phyloP scores from a whole-genome alignment of 2,329 filamentous ascomycete species.

The Curvularia sp. region DNA sequence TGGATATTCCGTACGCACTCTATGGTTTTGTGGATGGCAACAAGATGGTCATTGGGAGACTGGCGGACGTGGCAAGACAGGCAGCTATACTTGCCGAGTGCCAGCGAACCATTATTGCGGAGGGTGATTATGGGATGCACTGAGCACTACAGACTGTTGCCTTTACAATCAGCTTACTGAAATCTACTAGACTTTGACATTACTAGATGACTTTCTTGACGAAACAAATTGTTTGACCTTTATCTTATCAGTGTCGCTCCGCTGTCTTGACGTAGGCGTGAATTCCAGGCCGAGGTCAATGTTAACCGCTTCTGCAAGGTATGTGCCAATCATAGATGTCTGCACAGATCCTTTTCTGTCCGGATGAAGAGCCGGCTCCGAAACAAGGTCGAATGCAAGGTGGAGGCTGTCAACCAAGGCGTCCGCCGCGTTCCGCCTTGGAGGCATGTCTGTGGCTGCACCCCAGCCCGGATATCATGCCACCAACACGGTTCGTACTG shows the following conservation, averaged over 20 bases:
- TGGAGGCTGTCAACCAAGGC: slow-evolving; percentile 10
- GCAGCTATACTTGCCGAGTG: slow-evolving; percentile 67
- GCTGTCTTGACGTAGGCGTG: neutral
- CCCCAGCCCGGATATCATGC: neutral
- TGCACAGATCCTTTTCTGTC: slow-evolving; percentile 9
- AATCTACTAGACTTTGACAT: neutral
- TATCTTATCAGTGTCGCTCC: neutral
- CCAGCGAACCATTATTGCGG: slow-evolving; percentile 51
- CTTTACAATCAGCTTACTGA: neutral
- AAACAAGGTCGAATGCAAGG: slow-evolving; percentile 6
- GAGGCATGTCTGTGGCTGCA: neutral
- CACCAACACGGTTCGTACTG: neutral
- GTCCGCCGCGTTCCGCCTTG: slow-evolving; percentile 15
- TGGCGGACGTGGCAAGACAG: slow-evolving; percentile 68
- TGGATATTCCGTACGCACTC: slow-evolving; percentile 67
- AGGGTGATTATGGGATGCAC: slow-evolving; percentile 43
- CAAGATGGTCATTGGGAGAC: slow-evolving; percentile 60
- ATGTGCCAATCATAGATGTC: neutral
- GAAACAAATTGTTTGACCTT: neutral
- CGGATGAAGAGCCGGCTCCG: slow-evolving; percentile 8
- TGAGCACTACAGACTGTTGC: slow-evolving; percentile 12
- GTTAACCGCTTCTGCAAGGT: neutral
- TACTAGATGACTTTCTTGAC: neutral
- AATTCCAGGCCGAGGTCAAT: neutral
- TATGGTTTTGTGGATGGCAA: slow-evolving; percentile 70